Evolutionary conservation across 495 filamentous ascomycete species (phyloP).

Genomic region (Penicillium tannophilum): DNA sequence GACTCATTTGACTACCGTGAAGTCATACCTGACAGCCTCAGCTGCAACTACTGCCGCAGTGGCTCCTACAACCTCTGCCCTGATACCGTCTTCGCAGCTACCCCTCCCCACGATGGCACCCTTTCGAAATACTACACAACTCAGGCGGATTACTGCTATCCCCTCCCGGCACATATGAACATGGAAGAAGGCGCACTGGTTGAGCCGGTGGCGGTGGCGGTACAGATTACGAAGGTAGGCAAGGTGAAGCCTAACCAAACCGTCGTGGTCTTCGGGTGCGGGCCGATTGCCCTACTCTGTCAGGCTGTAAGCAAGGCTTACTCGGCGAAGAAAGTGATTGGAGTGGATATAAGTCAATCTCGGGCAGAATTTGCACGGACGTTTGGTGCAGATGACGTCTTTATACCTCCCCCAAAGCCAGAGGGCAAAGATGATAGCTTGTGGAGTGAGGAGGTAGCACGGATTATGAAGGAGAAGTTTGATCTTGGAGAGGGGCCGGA

Average conservation of each 20-base stretch:
- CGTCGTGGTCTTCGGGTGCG: slow-evolving; percentile 84
- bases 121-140: slow-evolving; percentile 76
- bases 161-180: slow-evolving; percentile 67
- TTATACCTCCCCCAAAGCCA: slow-evolving; percentile 49
- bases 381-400: slow-evolving; percentile 68
- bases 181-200: slow-evolving; percentile 83
- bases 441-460: slow-evolving; percentile 62
- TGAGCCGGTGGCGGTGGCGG: slow-evolving; percentile 80
- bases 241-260: slow-evolving; percentile 68
- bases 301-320: slow-evolving; percentile 73
- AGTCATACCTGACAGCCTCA: slow-evolving; percentile 1
- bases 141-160: slow-evolving; percentile 80
- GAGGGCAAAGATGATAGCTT: slow-evolving; percentile 36
- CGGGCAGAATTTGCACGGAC: slow-evolving; percentile 69
- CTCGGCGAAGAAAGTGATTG: slow-evolving; percentile 72
- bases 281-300: slow-evolving; percentile 82
- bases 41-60: slow-evolving; percentile 44
- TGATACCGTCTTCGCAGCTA: slow-evolving; percentile 83
- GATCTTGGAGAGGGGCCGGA: slow-evolving; percentile 63
- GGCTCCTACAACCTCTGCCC: slow-evolving; percentile 48
- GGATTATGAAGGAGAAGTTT: slow-evolving; percentile 50
- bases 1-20: background rate
- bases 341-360: slow-evolving; percentile 72
- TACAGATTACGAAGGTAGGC: slow-evolving; percentile 74
- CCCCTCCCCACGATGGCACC: slow-evolving; percentile 78